Evolutionary conservation across 306 rosid genomes (phyloP).

Genomic region (Cyamopsis tetragonoloba): DNA sequence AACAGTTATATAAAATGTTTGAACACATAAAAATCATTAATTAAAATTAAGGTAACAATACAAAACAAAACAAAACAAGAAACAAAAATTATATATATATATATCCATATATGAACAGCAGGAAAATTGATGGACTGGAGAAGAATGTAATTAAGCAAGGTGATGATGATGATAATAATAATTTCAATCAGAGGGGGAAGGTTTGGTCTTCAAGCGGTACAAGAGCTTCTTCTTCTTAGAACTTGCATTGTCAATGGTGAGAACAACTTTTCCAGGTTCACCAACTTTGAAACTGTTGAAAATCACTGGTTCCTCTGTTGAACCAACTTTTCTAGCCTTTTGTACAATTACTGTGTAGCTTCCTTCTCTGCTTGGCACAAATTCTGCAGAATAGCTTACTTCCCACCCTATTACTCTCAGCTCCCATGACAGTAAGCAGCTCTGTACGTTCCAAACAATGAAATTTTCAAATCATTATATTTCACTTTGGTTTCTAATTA

Average conservation of each 20-base stretch:
- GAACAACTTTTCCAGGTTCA: slow-evolving; percentile 70
- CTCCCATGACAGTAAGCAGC: slow-evolving; percentile 59
- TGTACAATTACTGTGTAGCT: slow-evolving; percentile 67
- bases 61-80: neutral
- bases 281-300: slow-evolving; percentile 49
- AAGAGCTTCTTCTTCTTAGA: slow-evolving; percentile 82
- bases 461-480: neutral
- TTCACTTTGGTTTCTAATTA: slow-evolving; percentile 12
- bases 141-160: neutral
- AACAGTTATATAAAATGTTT: slow-evolving; percentile 16
- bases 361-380: slow-evolving; percentile 59
- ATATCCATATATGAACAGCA: slow-evolving; percentile 32
- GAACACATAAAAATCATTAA: slow-evolving; percentile 17
- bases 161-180: neutral
- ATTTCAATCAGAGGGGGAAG: slow-evolving; percentile 35
- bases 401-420: slow-evolving; percentile 79
- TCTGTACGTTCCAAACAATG: slow-evolving; percentile 28
- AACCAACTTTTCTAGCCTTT: slow-evolving; percentile 49
- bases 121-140: slow-evolving; percentile 11
- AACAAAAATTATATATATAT: too few relatives aligned
- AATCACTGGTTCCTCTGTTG: slow-evolving; percentile 52
- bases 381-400: slow-evolving; percentile 74
- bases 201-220: slow-evolving; percentile 69
- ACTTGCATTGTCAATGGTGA: slow-evolving; percentile 58
- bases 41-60: too few relatives aligned